A percentile compares a stretch with the other conserved stretches of the same genome.
phyloP scores from a whole-genome alignment of 1,284 basidiomycete species.

The Sanghuangporus baumii region DNA sequence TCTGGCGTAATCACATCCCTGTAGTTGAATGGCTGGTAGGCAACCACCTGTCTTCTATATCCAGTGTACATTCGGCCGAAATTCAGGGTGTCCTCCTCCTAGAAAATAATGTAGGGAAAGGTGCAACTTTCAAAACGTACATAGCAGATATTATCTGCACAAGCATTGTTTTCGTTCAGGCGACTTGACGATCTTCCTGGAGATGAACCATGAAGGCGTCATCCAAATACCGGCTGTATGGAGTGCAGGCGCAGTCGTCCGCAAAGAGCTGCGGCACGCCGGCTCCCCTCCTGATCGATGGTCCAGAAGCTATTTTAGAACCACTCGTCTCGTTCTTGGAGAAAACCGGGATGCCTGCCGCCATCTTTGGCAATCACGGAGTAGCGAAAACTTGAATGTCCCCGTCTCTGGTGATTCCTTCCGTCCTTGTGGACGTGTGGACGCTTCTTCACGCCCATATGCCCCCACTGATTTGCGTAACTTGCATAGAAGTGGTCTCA shows the following conservation, averaged over 20 bases:
- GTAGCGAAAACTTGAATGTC: background rate
- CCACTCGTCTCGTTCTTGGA: background rate
- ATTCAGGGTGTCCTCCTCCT: too few species aligned
- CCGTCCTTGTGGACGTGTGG: too few species aligned
- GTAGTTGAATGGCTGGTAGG: too few species aligned
- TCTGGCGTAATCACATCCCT: too few species aligned
- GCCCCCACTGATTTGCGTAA: too few species aligned
- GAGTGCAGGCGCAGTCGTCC: background rate
- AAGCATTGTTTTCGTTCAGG: background rate
- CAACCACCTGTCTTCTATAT: too few species aligned
- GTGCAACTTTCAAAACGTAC: too few species aligned
- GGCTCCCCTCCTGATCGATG: background rate
- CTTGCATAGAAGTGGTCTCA: too few species aligned
- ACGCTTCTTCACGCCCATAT: too few species aligned
- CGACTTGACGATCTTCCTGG: background rate
- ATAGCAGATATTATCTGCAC: background rate
- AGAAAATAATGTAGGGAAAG: too few species aligned
- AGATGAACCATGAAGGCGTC: background rate
- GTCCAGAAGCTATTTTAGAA: background rate
- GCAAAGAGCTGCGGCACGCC: background rate
- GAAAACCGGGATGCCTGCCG: background rate
- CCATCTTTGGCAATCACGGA: background rate
- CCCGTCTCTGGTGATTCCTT: too few species aligned
- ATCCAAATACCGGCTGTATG: background rate
- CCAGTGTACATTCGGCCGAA: too few species aligned